Evolutionary conservation across 495 filamentous ascomycete species (phyloP), one percentile per base, ranked within the genome.

Genomic region (Evernia prunastri): DNA sequence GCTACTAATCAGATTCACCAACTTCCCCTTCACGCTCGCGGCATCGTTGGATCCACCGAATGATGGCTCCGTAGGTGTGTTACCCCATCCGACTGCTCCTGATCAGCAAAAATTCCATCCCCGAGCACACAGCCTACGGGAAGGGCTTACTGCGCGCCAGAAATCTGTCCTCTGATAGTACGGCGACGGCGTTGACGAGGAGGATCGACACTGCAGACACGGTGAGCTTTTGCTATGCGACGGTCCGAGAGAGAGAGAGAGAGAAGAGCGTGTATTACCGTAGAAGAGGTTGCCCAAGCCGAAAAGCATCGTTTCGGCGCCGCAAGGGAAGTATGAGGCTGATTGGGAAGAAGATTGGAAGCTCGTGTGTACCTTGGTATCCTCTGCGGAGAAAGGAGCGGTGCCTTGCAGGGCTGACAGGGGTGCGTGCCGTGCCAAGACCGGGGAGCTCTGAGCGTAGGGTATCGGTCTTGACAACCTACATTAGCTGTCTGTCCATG

Each of bases 121-220:
- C 20, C 12, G 27, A n/a, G 13, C 43, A 35, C 42, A 23, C 13
- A 29, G 33, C 5, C 45, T 49, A n/a, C 53, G 58, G 43, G 58
- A 57, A 56, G 39, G 58, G 78, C 86, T 69, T 87, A 96, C 91
- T 94, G 70, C 95, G 86, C 58, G 95, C 94, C 58, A 98, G 87
- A 75, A 98, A 98, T 37, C 95, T 86, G 78, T 98, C 94, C 84
- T 98, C 93, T 70, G 92, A 96, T 58, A 97, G 87, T 76, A 98
- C 87, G 59, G 92, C 90, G 72, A 97, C 90, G 47, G 90, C 90
- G 78, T 98, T 98, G 72, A 92, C 85, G 73, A 97, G 82, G 71
- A 98, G 89, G 73, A 96, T 78, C 63, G 84, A 81, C 59, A 90
- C 91, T 94, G 71, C 29, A 27, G 33, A 7, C 33, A 25, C 23